Conservation (phyloP, 345 rosid genomes). For the Zanthoxylum bungeanum region DNA sequence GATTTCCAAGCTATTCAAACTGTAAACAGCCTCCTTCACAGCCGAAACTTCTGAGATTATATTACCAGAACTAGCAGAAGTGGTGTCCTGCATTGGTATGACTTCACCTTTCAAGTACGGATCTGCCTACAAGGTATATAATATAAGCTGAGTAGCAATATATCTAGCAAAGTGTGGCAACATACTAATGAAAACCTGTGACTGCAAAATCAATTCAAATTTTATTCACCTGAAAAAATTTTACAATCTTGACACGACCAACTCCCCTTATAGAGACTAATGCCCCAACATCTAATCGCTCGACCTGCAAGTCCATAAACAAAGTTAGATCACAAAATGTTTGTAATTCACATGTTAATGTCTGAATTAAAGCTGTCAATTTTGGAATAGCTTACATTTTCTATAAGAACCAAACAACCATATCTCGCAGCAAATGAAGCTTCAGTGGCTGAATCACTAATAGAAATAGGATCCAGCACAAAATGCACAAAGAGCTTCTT, state of each 20-base stretch:
- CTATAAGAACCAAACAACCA: slow-evolving; percentile 69
- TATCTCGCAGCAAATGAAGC: slow-evolving; percentile 77
- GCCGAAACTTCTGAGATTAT: slow-evolving; percentile 35
- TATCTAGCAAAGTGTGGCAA: neutral
- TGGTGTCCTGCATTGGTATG: slow-evolving; percentile 45
- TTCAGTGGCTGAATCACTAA: slow-evolving; percentile 53
- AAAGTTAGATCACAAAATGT: neutral
- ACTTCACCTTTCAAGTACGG: slow-evolving; percentile 77
- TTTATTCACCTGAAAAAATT: slow-evolving; percentile 46
- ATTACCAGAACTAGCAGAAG: slow-evolving; percentile 21
- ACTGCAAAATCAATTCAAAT: neutral
- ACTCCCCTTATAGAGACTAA: slow-evolving; percentile 65
- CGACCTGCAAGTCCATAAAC: slow-evolving; percentile 45
- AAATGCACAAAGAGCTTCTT: slow-evolving; percentile 73
- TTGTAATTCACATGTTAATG: neutral
- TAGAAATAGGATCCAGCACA: slow-evolving; percentile 64
- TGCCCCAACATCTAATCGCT: slow-evolving; percentile 70
- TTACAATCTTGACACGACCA: slow-evolving; percentile 58
- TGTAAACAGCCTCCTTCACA: slow-evolving; percentile 54
- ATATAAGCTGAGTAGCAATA: neutral
- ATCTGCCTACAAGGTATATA: slow-evolving; percentile 58
- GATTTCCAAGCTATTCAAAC: slow-evolving; percentile 67
- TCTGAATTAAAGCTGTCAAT: neutral
- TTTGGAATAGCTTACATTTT: slow-evolving; percentile 52
- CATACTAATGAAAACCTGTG: neutral